Percentiles rank a stretch among this genome's conserved stretches.
Conservation (phyloP, 2,329 filamentous ascomycete genomes). For the Aspergillus uvarum region DNA sequence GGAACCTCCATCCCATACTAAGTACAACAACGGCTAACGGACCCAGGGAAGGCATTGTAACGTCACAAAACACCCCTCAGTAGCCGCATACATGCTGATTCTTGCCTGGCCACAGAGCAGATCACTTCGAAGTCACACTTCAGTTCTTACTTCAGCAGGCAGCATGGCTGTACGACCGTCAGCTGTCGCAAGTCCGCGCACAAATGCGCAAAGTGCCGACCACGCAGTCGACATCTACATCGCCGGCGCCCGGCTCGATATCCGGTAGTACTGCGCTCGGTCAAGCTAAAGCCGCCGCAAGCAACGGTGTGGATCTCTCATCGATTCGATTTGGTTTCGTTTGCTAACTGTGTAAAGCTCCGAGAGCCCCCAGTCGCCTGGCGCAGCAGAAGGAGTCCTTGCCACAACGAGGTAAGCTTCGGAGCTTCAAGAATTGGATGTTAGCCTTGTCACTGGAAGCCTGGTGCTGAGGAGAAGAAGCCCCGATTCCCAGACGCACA, state of each 20-base stretch:
- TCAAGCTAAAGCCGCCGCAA: conserved; percentile 25
- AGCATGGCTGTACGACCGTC: conserved; percentile 87
- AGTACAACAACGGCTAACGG: conserved; percentile 9
- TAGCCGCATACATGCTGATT: neutral
- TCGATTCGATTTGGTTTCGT: neutral
- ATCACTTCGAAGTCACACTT: conserved; percentile 78
- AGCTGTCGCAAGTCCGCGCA: conserved; percentile 83
- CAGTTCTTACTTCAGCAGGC: conserved; percentile 90
- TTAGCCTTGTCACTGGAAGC: neutral
- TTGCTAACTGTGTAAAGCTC: conserved; percentile 30
- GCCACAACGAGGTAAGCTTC: conserved; percentile 28
- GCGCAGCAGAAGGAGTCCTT: conserved; percentile 33
- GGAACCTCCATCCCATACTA: neutral
- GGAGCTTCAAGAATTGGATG: neutral
- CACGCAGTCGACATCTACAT: conserved; percentile 43
- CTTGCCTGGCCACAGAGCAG: conserved; percentile 53
- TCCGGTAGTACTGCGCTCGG: conserved; percentile 43
- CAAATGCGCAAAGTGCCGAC: conserved; percentile 71
- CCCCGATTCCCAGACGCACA: conserved; percentile 23
- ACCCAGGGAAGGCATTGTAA: conserved; percentile 73
- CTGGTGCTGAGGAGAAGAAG: conserved; percentile 12
- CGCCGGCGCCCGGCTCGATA: conserved; percentile 44
- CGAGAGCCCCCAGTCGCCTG: conserved; percentile 40
- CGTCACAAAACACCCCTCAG: neutral
- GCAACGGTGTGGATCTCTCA: neutral